Evolutionary conservation across 2,329 filamentous ascomycete genomes (phyloP).

Genomic region (Rutstroemia sydowiana): DNA sequence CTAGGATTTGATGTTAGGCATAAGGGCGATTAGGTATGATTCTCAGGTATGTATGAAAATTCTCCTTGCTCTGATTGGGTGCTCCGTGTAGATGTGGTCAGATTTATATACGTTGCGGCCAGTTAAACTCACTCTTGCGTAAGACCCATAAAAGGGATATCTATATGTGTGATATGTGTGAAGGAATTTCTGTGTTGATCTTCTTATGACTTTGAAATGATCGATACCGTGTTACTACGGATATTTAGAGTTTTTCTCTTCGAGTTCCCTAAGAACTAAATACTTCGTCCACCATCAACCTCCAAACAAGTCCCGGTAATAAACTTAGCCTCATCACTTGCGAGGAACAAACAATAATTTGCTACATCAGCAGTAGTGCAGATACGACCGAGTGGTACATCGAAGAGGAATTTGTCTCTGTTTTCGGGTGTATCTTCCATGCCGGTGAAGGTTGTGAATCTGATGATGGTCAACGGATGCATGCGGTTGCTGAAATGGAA

Average conservation of each 20-base stretch:
- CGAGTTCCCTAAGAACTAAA: conserved; percentile 12
- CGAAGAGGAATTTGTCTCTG: conserved; percentile 45
- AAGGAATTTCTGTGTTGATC: background rate
- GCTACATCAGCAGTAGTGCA: conserved; percentile 59
- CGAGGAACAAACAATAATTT: conserved; percentile 62
- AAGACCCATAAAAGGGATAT: too few relatives aligned
- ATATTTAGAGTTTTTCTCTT: too few relatives aligned
- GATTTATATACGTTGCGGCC: too few relatives aligned
- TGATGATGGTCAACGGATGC: conserved; percentile 12
- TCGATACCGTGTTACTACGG: too few relatives aligned
- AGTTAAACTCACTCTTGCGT: too few relatives aligned
- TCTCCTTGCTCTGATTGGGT: too few relatives aligned
- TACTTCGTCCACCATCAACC: conserved; percentile 47
- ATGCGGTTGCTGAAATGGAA: conserved; percentile 14
- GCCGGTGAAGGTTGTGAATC: conserved; percentile 43
- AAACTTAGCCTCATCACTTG: conserved; percentile 64
- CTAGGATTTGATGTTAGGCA: too few relatives aligned
- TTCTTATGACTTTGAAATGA: too few relatives aligned
- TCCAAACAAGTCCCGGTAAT: conserved; percentile 67
- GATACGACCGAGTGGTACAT: conserved; percentile 47
- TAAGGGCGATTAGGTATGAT: too few relatives aligned
- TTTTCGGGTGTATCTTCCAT: conserved; percentile 57
- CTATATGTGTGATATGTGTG: too few relatives aligned
- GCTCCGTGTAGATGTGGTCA: too few relatives aligned
- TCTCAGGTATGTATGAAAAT: too few relatives aligned